Evolutionary conservation across 176 grass and related monocot genomes (phyloP).

Genomic region (Typha latifolia): DNA sequence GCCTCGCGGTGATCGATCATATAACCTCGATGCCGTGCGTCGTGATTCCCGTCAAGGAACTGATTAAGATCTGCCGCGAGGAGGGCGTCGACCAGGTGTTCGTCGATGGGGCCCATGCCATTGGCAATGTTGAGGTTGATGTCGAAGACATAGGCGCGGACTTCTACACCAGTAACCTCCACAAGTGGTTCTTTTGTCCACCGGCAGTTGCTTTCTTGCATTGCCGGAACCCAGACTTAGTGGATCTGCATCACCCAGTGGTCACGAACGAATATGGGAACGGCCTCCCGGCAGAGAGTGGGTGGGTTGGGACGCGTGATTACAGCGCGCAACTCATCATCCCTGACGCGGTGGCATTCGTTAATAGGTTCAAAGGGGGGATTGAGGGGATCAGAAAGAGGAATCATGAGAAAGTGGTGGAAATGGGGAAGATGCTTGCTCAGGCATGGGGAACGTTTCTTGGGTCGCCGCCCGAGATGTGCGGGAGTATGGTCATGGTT

Average conservation of each 20-base stretch:
- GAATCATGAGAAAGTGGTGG: slow-evolving; percentile 86
- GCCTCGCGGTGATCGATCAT: slow-evolving; percentile 82
- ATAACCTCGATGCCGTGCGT: slow-evolving; percentile 97
- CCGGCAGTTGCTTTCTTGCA: slow-evolving; percentile 79
- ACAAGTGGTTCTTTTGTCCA: slow-evolving; percentile 98
- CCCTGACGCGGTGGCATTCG: slow-evolving; percentile 60
- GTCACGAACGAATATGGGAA: slow-evolving; percentile 87
- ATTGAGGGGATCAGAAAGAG: slow-evolving; percentile 60
- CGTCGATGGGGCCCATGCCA: slow-evolving; percentile 75
- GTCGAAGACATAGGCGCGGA: slow-evolving; percentile 82
- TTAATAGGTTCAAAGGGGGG: slow-evolving; percentile 74
- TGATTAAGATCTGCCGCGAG: slow-evolving; percentile 67
- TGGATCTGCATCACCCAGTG: slow-evolving; percentile 78
- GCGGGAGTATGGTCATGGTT: slow-evolving; percentile 92
- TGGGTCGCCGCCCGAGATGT: slow-evolving; percentile 65
- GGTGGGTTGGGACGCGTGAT: slow-evolving; percentile 90
- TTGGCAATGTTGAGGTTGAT: slow-evolving; percentile 72
- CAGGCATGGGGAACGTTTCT: slow-evolving; percentile 80
- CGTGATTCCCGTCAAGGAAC: slow-evolving; percentile 77
- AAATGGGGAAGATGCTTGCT: slow-evolving; percentile 87
- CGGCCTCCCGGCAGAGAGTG: slow-evolving; percentile 76
- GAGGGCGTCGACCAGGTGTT: slow-evolving; percentile 87
- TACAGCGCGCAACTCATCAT: slow-evolving; percentile 85
- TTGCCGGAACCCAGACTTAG: slow-evolving; percentile 25
- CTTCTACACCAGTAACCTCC: slow-evolving; percentile 95